These are phyloP conservation scores for Alternaria infectoria DNA, from an alignment of 2,329 filamentous ascomycete genomes.

Conservation along the genomic window DNA sequence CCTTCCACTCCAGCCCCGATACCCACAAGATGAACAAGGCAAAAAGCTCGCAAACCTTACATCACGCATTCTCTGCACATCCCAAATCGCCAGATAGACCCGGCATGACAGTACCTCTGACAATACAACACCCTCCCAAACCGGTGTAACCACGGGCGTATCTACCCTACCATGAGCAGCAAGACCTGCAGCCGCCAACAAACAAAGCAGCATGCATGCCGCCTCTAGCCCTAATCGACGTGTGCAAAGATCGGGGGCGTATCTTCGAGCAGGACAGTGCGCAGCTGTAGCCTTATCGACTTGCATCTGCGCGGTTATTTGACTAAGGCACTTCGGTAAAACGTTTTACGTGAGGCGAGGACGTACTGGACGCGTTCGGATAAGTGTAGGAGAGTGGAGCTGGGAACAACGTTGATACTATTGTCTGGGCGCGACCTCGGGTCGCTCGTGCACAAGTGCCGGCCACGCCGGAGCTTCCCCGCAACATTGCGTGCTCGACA, in stretches of 20 bases:
- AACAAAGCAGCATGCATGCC: constrained; percentile 25
- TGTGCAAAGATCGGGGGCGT: constrained; percentile 13
- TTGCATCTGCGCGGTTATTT: constrained; percentile 28
- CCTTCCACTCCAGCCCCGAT: not conserved
- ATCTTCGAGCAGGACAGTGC: constrained; percentile 23
- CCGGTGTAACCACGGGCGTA: constrained; percentile 24
- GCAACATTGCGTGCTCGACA: not conserved
- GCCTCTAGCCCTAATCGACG: constrained; percentile 25
- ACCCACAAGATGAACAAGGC: constrained; percentile 5
- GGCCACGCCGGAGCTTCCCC: not conserved
- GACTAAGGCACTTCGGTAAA: constrained; percentile 46
- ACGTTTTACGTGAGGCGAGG: constrained; percentile 27
- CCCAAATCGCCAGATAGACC: constrained; percentile 24
- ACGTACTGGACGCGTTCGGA: constrained; percentile 13
- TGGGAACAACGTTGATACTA: constrained; percentile 12
- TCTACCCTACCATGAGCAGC: constrained; percentile 11
- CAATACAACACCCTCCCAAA: constrained; percentile 22
- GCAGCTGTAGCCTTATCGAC: constrained; percentile 43
- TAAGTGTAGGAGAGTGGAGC: constrained; percentile 13
- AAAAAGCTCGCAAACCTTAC: constrained; percentile 17
- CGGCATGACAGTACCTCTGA: constrained; percentile 32
- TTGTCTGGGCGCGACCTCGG: not conserved
- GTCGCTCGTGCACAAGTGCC: not conserved
- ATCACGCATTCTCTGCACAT: constrained; percentile 7
- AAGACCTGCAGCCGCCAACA: constrained; percentile 21